phyloP scores from a whole-genome alignment of 2,329 filamentous ascomycete species.

The Fusarium protoensiforme region DNA sequence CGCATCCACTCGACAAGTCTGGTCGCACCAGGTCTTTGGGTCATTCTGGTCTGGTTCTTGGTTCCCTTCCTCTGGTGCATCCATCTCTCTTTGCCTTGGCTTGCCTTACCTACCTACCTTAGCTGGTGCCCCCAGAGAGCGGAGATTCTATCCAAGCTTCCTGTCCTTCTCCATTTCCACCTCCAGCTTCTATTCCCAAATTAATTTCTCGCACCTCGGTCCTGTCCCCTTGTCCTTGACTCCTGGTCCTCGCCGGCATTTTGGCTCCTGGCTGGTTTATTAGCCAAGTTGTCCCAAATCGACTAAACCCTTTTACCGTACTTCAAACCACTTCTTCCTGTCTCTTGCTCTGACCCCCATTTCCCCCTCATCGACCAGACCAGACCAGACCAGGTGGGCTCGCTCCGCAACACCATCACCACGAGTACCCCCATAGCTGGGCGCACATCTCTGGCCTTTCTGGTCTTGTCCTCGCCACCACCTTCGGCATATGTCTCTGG shows the following conservation, averaged over 20 bases:
- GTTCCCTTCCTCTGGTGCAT: slow-evolving; percentile 29
- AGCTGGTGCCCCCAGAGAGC: slow-evolving; percentile 11
- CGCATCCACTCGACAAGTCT: slow-evolving; percentile 32
- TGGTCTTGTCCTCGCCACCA: neutral
- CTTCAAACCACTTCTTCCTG: neutral
- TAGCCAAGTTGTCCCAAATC: neutral
- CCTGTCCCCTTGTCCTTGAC: neutral
- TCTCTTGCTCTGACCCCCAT: neutral
- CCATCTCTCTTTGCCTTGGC: neutral
- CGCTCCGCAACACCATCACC: slow-evolving; percentile 6
- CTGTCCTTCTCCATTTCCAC: slow-evolving; percentile 34
- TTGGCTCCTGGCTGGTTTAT: slow-evolving; percentile 8
- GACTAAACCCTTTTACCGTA: neutral
- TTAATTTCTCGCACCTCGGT: slow-evolving; percentile 8
- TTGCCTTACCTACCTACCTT: neutral
- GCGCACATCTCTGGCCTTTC: neutral
- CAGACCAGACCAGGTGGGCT: neutral
- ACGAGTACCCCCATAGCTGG: slow-evolving; percentile 1
- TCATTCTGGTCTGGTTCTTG: slow-evolving; percentile 18
- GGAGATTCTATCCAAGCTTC: slow-evolving; percentile 36
- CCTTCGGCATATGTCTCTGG: neutral
- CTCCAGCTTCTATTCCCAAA: slow-evolving; percentile 32
- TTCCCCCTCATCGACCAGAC: slow-evolving; percentile 10
- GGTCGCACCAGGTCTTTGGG: slow-evolving; percentile 34
- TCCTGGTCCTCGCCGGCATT: slow-evolving; percentile 7